Evolutionary conservation across 768 basidiomycete genomes (phyloP).

Genomic region (Austroboletus eburneus): DNA sequence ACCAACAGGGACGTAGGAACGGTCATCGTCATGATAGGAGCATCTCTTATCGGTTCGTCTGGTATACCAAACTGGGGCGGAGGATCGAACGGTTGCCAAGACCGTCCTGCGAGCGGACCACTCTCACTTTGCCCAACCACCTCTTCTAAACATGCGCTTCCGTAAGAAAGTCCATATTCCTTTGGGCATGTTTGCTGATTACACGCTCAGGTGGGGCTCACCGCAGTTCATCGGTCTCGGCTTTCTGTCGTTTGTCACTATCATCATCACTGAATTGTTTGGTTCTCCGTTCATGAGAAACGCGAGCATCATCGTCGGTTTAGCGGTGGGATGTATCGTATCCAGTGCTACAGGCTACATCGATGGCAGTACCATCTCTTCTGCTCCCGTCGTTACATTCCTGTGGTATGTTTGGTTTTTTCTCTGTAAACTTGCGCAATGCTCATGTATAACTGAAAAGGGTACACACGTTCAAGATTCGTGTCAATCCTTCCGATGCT

Average conservation of each 20-base stretch:
- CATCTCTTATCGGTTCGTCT: conserved; percentile 67
- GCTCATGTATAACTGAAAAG: conserved; percentile 25
- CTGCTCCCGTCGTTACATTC: conserved; percentile 77
- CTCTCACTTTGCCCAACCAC: conserved; percentile 73
- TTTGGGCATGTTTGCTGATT: not conserved
- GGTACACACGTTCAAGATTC: conserved; percentile 74
- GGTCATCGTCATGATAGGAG: conserved; percentile 78
- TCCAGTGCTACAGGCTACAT: conserved; percentile 79
- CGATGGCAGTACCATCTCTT: conserved; percentile 55
- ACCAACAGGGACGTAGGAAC: conserved; percentile 42
- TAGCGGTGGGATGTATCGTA: conserved; percentile 76
- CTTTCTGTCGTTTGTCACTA: conserved; percentile 74
- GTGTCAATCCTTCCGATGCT: conserved; percentile 59
- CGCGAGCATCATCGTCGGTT: conserved; percentile 69
- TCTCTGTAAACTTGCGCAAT: not conserved
- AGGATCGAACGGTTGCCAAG: conserved; percentile 67
- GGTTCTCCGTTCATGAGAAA: conserved; percentile 86
- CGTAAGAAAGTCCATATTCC: conserved; percentile 32
- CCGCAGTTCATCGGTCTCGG: conserved; percentile 85
- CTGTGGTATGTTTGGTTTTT: conserved; percentile 46
- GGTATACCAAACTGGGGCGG: conserved; percentile 84
- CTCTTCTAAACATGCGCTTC: conserved; percentile 63
- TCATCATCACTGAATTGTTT: conserved; percentile 76
- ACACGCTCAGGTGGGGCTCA: conserved; percentile 60
- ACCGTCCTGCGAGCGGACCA: conserved; percentile 58